A percentile compares a stretch with the other conserved stretches of the same genome.
Conservation (phyloP, 2,329 filamentous ascomycete genomes). For the Hymenoscyphus salicellus region DNA sequence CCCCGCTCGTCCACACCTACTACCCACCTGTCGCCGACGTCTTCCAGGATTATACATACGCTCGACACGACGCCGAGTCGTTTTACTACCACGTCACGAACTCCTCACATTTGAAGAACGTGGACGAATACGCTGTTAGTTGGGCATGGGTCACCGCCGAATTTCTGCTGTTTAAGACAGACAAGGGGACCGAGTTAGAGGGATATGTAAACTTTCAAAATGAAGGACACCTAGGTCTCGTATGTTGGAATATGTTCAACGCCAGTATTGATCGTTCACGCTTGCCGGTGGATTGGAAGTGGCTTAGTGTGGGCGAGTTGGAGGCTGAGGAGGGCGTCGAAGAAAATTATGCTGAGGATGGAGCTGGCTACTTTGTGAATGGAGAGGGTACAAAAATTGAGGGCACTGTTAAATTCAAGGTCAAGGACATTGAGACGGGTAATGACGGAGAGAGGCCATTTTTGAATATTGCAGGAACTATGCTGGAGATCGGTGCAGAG, state of each 20-base stretch:
- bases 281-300: slow-evolving; percentile 76
- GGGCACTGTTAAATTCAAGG: slow-evolving; percentile 70
- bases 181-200: slow-evolving; percentile 69
- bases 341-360: slow-evolving; percentile 49
- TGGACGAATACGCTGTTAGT: slow-evolving; percentile 81
- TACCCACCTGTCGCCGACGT: slow-evolving; percentile 70
- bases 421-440: slow-evolving; percentile 80
- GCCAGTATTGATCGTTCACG: slow-evolving; percentile 76
- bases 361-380: slow-evolving; percentile 73
- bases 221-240: slow-evolving; percentile 82
- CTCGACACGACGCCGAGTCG: no score
- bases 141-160: slow-evolving; percentile 89
- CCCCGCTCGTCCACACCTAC: slow-evolving; percentile 73
- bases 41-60: slow-evolving; percentile 61
- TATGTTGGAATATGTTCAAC: slow-evolving; percentile 90
- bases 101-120: slow-evolving; percentile 51
- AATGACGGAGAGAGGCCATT: slow-evolving; percentile 74
- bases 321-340: slow-evolving; percentile 37
- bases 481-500: slow-evolving; percentile 69
- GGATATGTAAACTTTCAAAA: slow-evolving; percentile 83
- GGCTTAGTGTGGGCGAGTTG: slow-evolving; percentile 54
- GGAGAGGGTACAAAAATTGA: slow-evolving; percentile 65
- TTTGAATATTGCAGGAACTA: slow-evolving; percentile 83
- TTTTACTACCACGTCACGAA: no score
- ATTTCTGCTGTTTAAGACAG: slow-evolving; percentile 77